A percentile compares a stretch with the other conserved stretches of the same genome.
Evolutionary conservation across 768 basidiomycete genomes (phyloP).

Genomic region (Suillus spraguei): DNA sequence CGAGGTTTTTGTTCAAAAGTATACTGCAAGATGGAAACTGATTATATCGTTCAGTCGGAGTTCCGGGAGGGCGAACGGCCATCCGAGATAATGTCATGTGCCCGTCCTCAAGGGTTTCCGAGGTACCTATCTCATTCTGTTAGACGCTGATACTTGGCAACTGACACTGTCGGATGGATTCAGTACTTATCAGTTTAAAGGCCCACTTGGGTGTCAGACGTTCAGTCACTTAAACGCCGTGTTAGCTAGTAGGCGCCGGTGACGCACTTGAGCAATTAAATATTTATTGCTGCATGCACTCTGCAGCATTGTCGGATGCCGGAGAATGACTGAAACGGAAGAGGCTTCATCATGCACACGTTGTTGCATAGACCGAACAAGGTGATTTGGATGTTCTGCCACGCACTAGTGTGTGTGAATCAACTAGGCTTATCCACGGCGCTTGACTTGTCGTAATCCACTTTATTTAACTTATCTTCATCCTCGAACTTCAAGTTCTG

Average conservation of each 20-base stretch:
- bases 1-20: neutral
- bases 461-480: neutral
- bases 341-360: neutral
- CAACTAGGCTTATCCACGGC: constrained; percentile 20
- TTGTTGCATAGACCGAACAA: constrained; percentile 1
- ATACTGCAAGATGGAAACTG: neutral
- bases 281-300: neutral
- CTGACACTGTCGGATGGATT: neutral
- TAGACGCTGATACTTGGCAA: neutral
- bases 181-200: neutral
- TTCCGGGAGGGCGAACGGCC: neutral
- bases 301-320: neutral
- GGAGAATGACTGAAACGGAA: neutral
- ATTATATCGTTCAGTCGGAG: neutral
- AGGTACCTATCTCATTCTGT: neutral
- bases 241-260: neutral
- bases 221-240: neutral
- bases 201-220: neutral
- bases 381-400: neutral
- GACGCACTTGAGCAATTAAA: neutral
- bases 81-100: neutral
- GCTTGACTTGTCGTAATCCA: constrained; percentile 11
- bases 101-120: neutral
- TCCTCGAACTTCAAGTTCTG: neutral
- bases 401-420: constrained; percentile 16